These are phyloP conservation scores for Clarireedia sp. DNA, from an alignment of 2,329 filamentous ascomycete genomes.

Conservation along the genomic window DNA sequence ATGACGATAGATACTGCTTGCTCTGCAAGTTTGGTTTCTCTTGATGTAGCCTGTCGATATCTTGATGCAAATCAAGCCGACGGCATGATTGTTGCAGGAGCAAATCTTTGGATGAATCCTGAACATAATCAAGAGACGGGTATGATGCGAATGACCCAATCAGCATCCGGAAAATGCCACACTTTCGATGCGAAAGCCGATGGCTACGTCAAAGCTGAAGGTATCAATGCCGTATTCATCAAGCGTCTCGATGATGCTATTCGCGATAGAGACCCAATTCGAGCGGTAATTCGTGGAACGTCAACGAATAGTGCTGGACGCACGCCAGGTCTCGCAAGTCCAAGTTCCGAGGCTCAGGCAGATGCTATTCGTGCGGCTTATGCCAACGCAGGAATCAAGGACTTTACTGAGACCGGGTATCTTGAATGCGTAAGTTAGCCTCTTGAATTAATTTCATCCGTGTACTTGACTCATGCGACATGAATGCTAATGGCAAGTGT, in stretches of 20 bases:
- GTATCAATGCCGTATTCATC: neutral
- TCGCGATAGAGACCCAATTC: slow-evolving; percentile 3
- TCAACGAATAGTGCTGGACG: slow-evolving; percentile 3
- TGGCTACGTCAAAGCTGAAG: slow-evolving; percentile 6
- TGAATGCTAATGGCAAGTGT: neutral
- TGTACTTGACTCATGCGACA: neutral
- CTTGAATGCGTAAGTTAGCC: slow-evolving; percentile 1
- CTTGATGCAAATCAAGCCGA: slow-evolving; percentile 32
- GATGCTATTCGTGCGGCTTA: slow-evolving; percentile 3
- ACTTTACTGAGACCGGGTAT: neutral
- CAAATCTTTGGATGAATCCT: slow-evolving; percentile 17
- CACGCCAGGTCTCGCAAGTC: slow-evolving; percentile 2
- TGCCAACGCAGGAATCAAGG: neutral
- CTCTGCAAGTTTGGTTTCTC: slow-evolving; percentile 45
- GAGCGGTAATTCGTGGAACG: slow-evolving; percentile 3
- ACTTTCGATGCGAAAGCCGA: slow-evolving; percentile 3
- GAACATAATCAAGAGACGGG: neutral
- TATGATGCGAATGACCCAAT: slow-evolving; percentile 3
- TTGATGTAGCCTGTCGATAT: slow-evolving; percentile 34
- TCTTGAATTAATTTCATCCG: neutral
- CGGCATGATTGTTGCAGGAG: slow-evolving; percentile 21
- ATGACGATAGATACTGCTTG: slow-evolving; percentile 52
- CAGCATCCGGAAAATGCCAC: slow-evolving; percentile 2
- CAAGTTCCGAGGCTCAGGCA: slow-evolving; percentile 5
- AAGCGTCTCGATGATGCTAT: slow-evolving; percentile 3